These are phyloP conservation scores for Aspergillus aculeatus DNA, from an alignment of 2,329 filamentous ascomycete genomes.

Conservation along the genomic window DNA sequence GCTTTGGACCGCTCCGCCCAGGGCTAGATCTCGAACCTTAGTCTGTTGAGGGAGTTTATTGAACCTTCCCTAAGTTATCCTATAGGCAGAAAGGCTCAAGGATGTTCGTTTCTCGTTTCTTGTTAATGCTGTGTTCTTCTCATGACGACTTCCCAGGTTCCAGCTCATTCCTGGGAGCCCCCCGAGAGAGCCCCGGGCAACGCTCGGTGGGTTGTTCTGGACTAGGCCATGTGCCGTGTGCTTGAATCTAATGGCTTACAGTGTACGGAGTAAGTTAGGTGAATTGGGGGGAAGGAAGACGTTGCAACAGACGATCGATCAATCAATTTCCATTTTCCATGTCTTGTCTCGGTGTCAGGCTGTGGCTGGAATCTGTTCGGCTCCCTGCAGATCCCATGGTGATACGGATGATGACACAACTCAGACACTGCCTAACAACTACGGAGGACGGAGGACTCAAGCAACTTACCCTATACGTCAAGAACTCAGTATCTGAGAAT, in stretches of 20 bases:
- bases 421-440: neutral
- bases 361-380: conserved; percentile 4
- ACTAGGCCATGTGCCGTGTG: neutral
- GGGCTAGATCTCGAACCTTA: neutral
- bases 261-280: neutral
- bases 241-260: no score
- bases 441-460: neutral
- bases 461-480: no score
- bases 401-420: conserved; percentile 3
- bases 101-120: neutral
- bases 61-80: neutral
- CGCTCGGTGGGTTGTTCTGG: neutral
- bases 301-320: neutral
- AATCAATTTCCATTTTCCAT: neutral
- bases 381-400: conserved; percentile 2
- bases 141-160: conserved; percentile 2
- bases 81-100: neutral
- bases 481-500: no score
- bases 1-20: neutral
- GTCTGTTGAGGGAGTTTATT: neutral
- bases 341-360: neutral
- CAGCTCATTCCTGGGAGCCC: neutral
- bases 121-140: neutral
- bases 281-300: neutral
- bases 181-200: neutral